Evolutionary conservation across 768 basidiomycete genomes (phyloP).

Genomic region (Kwoniella dendrophila): DNA sequence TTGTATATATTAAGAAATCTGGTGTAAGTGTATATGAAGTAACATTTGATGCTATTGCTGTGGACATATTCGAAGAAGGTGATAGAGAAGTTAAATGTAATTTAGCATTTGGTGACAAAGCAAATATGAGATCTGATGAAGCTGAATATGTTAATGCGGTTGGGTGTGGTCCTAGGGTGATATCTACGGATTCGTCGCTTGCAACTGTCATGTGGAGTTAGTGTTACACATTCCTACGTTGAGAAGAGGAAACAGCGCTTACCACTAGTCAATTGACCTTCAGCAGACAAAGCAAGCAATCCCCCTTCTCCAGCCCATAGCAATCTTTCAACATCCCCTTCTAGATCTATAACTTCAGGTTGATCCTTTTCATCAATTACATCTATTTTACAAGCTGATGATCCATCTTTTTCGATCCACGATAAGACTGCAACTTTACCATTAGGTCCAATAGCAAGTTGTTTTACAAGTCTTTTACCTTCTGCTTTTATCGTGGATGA

Average conservation of each 20-base stretch:
- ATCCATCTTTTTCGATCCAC: constrained; percentile 17
- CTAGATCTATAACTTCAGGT: constrained; percentile 2
- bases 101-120: constrained; percentile 68
- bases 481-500: constrained; percentile 16
- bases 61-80: constrained; percentile 8
- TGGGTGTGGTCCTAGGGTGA: constrained; percentile 35
- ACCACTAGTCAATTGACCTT: constrained; percentile 21
- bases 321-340: constrained; percentile 24
- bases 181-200: constrained; percentile 16
- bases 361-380: constrained; percentile 16
- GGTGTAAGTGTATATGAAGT: constrained; percentile 72
- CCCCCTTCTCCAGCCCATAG: constrained; percentile 14
- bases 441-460: constrained; percentile 36
- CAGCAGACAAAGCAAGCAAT: constrained; percentile 29
- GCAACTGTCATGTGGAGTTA: constrained; percentile 14
- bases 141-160: constrained; percentile 28
- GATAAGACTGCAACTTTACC: constrained; percentile 33
- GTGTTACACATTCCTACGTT: too few relatives aligned
- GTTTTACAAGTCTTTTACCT: constrained; percentile 29
- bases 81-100: constrained; percentile 58
- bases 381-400: constrained; percentile 3
- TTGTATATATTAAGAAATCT: constrained; percentile 80
- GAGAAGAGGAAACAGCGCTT: neutral
- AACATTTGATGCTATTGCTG: constrained; percentile 52
- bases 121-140: constrained; percentile 60